Conservation (phyloP, 805 yeast species). For the Scheffersomyces lignosus region DNA sequence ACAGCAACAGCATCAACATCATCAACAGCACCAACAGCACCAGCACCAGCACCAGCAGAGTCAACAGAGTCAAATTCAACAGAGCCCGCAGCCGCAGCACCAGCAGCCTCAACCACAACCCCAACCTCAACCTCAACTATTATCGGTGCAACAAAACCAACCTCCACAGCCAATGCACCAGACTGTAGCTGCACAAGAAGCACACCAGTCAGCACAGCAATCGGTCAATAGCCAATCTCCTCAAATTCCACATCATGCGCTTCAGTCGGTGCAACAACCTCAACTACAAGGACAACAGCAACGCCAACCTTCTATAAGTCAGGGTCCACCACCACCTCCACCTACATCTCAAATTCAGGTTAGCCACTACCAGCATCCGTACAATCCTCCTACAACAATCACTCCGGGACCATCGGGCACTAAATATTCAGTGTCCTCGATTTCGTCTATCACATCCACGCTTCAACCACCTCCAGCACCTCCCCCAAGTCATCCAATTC, state of each 20-base stretch:
- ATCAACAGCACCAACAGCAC: constrained; percentile 4
- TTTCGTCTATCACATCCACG: too few relatives aligned
- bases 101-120: constrained; percentile 3
- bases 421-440: too few relatives aligned
- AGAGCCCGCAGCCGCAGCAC: constrained; percentile 3
- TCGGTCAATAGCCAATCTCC: too few relatives aligned
- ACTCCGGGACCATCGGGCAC: constrained; percentile 2
- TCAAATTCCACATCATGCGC: too few relatives aligned
- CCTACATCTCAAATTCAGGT: constrained; percentile 8
- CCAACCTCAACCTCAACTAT: constrained; percentile 2
- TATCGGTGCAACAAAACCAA: constrained; percentile 1
- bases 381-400: constrained; percentile 2
- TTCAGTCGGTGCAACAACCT: constrained; percentile 9
- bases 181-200: too few relatives aligned
- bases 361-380: constrained; percentile 5
- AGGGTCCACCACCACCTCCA: too few relatives aligned
- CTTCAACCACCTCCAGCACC: constrained; percentile 7
- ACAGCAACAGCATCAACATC: constrained; percentile 5
- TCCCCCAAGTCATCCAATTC: background rate
- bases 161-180: constrained; percentile 4
- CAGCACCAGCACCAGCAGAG: constrained; percentile 3
- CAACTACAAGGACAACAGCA: constrained; percentile 7
- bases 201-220: too few relatives aligned
- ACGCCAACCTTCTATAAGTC: constrained; percentile 5
- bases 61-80: constrained; percentile 2